Evolutionary conservation across 2,329 filamentous ascomycete species (phyloP).

Genomic region (Colletotrichum theobromicola): DNA sequence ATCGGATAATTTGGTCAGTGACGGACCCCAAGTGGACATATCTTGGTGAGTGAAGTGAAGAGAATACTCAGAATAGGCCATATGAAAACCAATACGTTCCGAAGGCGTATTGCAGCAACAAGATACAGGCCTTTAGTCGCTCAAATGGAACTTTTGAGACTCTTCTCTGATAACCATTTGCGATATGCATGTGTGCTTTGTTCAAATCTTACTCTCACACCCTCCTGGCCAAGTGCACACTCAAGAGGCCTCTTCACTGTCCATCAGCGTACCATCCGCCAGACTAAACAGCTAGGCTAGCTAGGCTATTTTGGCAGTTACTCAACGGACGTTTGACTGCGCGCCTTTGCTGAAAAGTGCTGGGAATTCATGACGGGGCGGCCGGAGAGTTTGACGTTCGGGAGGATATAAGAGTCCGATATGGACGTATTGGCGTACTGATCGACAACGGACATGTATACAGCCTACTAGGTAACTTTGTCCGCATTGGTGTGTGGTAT

Average conservation of each 20-base stretch:
- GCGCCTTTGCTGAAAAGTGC: fast-evolving
- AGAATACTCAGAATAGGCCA: too few species aligned
- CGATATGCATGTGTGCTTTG: neutral
- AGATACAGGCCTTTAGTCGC: neutral
- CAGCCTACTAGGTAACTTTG: neutral
- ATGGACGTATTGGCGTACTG: neutral
- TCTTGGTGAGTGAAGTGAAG: too few species aligned
- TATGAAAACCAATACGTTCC: neutral
- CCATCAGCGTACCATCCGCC: neutral
- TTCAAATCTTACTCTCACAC: neutral
- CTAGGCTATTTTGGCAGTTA: fast-evolving
- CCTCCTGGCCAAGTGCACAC: neutral
- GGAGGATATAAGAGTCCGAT: neutral
- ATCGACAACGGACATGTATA: neutral
- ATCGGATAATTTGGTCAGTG: neutral
- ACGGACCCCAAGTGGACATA: neutral
- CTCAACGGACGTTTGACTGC: fast-evolving
- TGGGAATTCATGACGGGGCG: neutral
- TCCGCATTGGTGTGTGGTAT: neutral
- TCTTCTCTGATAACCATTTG: neutral
- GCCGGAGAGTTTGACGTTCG: too few species aligned
- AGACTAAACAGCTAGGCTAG: fast-evolving
- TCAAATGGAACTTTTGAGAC: fast-evolving
- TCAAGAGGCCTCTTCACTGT: neutral
- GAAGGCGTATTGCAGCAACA: too few species aligned